Evolutionary conservation across 2,329 filamentous ascomycete genomes (phyloP).

Genomic region (Fusarium circinatum): DNA sequence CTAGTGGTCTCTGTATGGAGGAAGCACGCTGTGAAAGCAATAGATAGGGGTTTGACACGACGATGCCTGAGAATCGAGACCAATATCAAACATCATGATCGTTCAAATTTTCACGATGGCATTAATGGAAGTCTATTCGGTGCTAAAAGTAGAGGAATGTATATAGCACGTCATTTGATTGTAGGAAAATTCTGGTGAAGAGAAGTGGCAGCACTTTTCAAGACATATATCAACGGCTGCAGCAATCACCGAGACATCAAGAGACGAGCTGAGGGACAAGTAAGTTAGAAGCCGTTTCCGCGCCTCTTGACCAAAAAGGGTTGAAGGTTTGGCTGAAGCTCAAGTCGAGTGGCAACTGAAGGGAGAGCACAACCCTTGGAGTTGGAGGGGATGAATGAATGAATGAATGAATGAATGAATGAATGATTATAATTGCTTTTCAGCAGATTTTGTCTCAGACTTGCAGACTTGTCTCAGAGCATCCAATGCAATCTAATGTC

Average conservation of each 20-base stretch:
- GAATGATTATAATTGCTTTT: conserved; percentile 4
- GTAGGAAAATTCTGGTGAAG: neutral
- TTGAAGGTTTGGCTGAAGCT: neutral
- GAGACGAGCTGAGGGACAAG: neutral
- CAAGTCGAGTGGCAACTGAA: neutral
- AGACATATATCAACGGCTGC: neutral
- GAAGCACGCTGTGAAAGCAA: neutral
- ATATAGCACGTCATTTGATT: neutral
- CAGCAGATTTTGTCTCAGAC: neutral
- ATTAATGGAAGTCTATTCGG: neutral
- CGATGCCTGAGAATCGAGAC: neutral
- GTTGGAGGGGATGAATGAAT: neutral
- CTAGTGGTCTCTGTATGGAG: neutral
- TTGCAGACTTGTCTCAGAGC: neutral
- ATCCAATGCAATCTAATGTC: neutral
- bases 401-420: neutral
- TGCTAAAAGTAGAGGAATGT: neutral
- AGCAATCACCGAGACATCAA: neutral
- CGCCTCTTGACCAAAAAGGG: neutral
- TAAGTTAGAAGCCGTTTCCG: neutral
- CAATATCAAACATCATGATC: neutral
- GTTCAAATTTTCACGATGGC: too few species aligned
- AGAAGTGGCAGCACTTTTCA: neutral
- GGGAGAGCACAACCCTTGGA: neutral
- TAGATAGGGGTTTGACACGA: neutral